phyloP scores from a whole-genome alignment of 495 filamentous ascomycete species.

The Penicillium crystallinum region DNA sequence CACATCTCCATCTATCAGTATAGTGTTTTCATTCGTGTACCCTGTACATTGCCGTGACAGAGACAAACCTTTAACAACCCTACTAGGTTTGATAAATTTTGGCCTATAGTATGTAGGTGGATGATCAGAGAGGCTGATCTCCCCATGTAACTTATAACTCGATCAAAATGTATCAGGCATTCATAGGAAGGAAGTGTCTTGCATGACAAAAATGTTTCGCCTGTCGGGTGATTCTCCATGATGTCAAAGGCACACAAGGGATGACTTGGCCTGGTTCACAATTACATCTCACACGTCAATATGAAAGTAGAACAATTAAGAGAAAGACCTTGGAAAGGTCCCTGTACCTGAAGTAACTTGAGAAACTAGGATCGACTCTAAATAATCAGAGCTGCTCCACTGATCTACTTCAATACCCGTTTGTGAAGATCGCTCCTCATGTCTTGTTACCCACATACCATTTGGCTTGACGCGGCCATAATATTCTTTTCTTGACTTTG shows the following conservation, averaged over 20 bases:
- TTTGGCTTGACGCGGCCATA: background rate
- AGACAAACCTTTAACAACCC: background rate
- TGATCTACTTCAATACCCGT: slow-evolving; percentile 3
- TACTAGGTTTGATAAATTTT: background rate
- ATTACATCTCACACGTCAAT: background rate
- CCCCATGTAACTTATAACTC: background rate
- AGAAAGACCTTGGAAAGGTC: background rate
- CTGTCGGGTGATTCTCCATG: slow-evolving; percentile 12
- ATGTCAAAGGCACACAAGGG: slow-evolving; percentile 6
- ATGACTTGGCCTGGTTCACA: background rate
- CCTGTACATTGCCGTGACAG: slow-evolving; percentile 1
- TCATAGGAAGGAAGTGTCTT: slow-evolving; percentile 8
- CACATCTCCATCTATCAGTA: background rate
- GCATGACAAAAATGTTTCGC: slow-evolving; percentile 3
- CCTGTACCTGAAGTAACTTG: background rate
- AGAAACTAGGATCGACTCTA: background rate
- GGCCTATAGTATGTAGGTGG: background rate
- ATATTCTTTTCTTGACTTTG: slow-evolving; percentile 4
- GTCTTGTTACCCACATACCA: background rate
- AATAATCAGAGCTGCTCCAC: slow-evolving; percentile 6
- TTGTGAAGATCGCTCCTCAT: slow-evolving; percentile 4
- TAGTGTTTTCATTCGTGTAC: background rate
- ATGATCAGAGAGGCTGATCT: background rate
- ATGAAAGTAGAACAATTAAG: background rate
- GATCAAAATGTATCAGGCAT: background rate